Conservation (phyloP, 345 rosid genomes). For the Adansonia digitata region DNA sequence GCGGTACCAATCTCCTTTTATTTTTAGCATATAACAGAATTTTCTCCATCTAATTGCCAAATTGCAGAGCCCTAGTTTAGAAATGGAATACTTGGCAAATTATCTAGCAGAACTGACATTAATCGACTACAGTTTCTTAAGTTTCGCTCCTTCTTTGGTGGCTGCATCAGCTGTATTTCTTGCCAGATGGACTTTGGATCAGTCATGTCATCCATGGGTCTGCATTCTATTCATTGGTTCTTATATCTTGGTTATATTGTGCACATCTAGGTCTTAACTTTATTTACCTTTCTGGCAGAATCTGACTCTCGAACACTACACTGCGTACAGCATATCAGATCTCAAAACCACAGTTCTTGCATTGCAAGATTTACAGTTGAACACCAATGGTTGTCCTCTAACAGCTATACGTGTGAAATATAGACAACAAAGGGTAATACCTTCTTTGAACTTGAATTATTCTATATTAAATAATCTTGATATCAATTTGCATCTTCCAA, state of each 20-base stretch:
- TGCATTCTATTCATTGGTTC: slow-evolving; percentile 21
- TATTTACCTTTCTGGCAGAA: slow-evolving; percentile 36
- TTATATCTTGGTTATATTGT: slow-evolving; percentile 4
- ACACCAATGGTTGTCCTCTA: slow-evolving; percentile 57
- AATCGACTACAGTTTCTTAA: slow-evolving; percentile 56
- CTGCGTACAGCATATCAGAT: slow-evolving; percentile 58
- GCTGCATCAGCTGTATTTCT: slow-evolving; percentile 95
- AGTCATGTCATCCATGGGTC: slow-evolving; percentile 85
- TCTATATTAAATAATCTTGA: not conserved
- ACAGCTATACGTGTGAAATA: slow-evolving; percentile 69
- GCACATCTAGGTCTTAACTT: slow-evolving; percentile 5
- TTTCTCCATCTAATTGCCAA: slow-evolving; percentile 9
- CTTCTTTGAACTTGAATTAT: not conserved
- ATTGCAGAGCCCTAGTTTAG: slow-evolving; percentile 67
- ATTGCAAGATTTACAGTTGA: slow-evolving; percentile 64
- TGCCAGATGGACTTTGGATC: slow-evolving; percentile 87
- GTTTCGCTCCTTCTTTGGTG: slow-evolving; percentile 64
- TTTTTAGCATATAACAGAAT: slow-evolving; percentile 16
- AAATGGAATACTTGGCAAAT: slow-evolving; percentile 69
- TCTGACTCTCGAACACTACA: slow-evolving; percentile 70
- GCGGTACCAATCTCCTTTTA: not conserved
- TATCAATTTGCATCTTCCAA: not conserved
- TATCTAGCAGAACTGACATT: slow-evolving; percentile 78
- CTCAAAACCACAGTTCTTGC: slow-evolving; percentile 49
- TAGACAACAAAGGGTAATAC: slow-evolving; percentile 56